These are phyloP conservation scores for Elongisporangium undulatum DNA, from an alignment of 352 stramenopile species.

Conservation along the genomic window DNA sequence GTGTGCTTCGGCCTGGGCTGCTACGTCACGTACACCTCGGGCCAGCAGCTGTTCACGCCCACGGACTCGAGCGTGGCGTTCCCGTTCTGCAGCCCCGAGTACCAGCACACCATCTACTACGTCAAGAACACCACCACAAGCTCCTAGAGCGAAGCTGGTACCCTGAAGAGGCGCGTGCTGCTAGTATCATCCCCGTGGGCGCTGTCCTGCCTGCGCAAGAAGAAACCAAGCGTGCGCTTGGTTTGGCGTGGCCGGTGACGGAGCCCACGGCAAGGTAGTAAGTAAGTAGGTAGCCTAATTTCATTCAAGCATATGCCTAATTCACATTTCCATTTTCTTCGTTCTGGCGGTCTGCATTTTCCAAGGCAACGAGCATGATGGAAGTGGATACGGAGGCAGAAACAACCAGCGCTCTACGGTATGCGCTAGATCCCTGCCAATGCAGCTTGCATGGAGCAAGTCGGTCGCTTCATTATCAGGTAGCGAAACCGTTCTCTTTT, in stretches of 20 bases:
- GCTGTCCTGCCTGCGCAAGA: no score
- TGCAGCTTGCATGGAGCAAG: no score
- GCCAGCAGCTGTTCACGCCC: conserved; percentile 50
- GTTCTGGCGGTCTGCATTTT: neutral
- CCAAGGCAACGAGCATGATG: neutral
- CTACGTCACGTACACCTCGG: conserved; percentile 50
- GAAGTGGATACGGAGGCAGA: neutral
- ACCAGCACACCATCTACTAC: conserved; percentile 13
- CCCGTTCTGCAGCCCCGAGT: conserved; percentile 10
- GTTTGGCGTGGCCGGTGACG: no score
- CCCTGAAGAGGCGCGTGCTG: no score
- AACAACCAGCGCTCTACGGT: no score
- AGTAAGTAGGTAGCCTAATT: neutral
- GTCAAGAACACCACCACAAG: conserved; percentile 19
- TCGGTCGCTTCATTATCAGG: no score
- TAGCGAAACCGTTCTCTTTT: no score
- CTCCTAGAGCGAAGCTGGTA: conserved; percentile 13
- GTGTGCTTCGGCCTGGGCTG: conserved; percentile 34
- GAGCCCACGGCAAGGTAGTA: neutral
- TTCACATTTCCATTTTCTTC: no score
- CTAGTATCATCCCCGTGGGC: no score
- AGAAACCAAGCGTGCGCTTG: no score
- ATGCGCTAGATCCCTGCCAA: no score
- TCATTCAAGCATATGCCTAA: neutral
- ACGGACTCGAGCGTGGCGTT: conserved; percentile 16